Base-by-base conservation (phyloP, 2,329 filamentous ascomycete species). In the Elsinoe ampelina region DNA sequence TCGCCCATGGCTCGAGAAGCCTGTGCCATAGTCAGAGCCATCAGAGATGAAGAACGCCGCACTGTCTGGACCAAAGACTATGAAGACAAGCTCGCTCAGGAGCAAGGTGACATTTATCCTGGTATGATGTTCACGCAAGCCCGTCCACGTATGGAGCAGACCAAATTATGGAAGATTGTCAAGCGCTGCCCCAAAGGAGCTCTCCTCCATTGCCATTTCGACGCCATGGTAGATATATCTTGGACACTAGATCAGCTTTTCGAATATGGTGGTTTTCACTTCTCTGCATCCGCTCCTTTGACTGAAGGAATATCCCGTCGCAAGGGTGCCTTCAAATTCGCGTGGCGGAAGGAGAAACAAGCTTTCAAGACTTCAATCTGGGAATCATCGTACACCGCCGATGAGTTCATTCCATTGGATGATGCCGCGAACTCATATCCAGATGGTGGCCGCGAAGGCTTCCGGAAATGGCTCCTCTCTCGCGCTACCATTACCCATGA, bases 121-220 rank as follows among this genome's bases (percentile, higher is more conserved):
- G 91, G 91, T 10, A 95, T 95, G 86, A 93, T 95, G 87, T 96
- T 95, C 72, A 84, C 81, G 35, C 78, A 92, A 35, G 89, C 89
- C 63, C 92, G 90, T 70, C 80, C 84, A n/a, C 82, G 83, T 36
- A 95, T 95, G 82, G 89, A 95, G 71, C 77, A 78, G 63, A 95
- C 89, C 12, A 84, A 84, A 66, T 77, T 96, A 20, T 97, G 89
- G 89, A 79, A 83, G 61, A 93, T 96, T 63, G 80, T 95, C 13
- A 81, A 84, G 58, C 80, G 76, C 61, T 89, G 97, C 87, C 92
- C 92, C 26, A 97, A 97, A 70, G 93, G 92, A 11, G 79, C 85
- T 7, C 75, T 95, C 30, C 73, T 95, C 59, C 91, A 97, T 73
- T 89, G 89, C 42, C 91, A 97, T 70, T 75, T 95, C 67, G 88